Evolutionary conservation across 2,329 filamentous ascomycete species (phyloP).

Genomic region (Alternaria sp.): DNA sequence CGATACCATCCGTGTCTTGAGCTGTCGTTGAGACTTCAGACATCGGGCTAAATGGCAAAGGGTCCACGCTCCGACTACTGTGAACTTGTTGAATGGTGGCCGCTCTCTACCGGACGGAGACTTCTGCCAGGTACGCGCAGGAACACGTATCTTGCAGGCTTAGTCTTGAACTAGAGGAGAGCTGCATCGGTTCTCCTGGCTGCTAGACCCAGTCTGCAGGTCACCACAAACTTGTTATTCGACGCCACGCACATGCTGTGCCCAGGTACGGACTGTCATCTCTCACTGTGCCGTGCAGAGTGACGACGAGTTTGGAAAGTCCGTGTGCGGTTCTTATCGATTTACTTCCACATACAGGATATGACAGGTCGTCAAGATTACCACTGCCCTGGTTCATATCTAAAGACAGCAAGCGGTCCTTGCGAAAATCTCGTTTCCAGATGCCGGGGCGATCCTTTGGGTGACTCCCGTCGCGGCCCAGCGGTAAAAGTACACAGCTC

Average conservation of each 20-base stretch:
- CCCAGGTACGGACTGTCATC: background rate
- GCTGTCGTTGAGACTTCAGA: slow-evolving; percentile 1
- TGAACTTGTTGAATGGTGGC: slow-evolving; percentile 1
- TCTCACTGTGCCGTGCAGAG: slow-evolving; percentile 2
- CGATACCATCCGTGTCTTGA: slow-evolving; percentile 3
- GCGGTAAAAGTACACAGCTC: slow-evolving; percentile 5
- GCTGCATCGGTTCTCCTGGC: background rate
- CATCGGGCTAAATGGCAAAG: background rate
- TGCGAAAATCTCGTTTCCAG: slow-evolving; percentile 15
- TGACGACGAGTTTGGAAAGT: slow-evolving; percentile 4
- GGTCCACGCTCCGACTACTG: slow-evolving; percentile 6
- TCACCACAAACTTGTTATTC: slow-evolving; percentile 3
- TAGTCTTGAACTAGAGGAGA: background rate
- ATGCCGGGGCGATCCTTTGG: background rate
- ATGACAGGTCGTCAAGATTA: slow-evolving; percentile 3
- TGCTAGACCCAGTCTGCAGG: slow-evolving; percentile 1
- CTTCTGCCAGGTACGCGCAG: slow-evolving; percentile 2
- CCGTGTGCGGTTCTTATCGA: background rate
- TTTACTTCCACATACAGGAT: background rate
- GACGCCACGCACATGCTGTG: background rate
- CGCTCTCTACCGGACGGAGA: slow-evolving; percentile 1
- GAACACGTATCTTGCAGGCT: background rate
- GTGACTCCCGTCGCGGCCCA: background rate
- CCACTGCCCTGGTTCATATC: background rate
- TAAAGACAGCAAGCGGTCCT: background rate